A percentile compares a stretch with the other conserved stretches of the same genome.
phyloP scores from a whole-genome alignment of 306 rosid genomes.

The Echinosophora koreensis region DNA sequence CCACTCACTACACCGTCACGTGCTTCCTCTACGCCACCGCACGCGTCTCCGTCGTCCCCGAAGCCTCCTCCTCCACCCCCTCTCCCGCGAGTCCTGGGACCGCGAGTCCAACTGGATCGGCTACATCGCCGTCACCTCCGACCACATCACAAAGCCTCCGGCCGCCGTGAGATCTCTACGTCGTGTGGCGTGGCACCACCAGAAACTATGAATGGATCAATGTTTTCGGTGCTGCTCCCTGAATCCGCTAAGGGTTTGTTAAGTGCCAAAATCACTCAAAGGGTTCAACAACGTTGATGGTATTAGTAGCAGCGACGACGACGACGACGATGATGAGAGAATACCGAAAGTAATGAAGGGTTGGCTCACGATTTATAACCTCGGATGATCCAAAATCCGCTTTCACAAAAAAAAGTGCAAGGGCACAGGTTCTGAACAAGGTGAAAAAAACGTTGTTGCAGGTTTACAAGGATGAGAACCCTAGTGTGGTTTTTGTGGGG shows the following conservation, averaged over 20 bases:
- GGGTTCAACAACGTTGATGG: background rate
- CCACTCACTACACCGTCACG: slow-evolving; percentile 49
- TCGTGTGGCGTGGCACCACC: slow-evolving; percentile 76
- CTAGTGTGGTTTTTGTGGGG: slow-evolving; percentile 60
- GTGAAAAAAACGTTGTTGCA: slow-evolving; percentile 48
- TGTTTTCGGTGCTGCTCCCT: slow-evolving; percentile 52
- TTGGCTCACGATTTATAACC: slow-evolving; percentile 70
- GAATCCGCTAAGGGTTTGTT: slow-evolving; percentile 42
- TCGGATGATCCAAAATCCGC: slow-evolving; percentile 57
- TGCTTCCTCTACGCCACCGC: slow-evolving; percentile 81
- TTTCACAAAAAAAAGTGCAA: slow-evolving; percentile 61
- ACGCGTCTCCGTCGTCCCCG: slow-evolving; percentile 55
- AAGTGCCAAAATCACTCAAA: slow-evolving; percentile 11
- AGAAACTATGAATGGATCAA: slow-evolving; percentile 65
- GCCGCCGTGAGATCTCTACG: slow-evolving; percentile 72
- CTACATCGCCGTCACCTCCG: slow-evolving; percentile 66
- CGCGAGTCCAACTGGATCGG: slow-evolving; percentile 86
- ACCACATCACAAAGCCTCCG: slow-evolving; percentile 39
- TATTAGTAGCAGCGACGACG: slow-evolving; percentile 28
- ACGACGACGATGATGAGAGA: slow-evolving; percentile 12
- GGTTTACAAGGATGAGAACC: slow-evolving; percentile 58
- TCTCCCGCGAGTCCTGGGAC: slow-evolving; percentile 72
- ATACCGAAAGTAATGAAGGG: slow-evolving; percentile 69
- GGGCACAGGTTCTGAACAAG: slow-evolving; percentile 51
- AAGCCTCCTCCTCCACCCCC: slow-evolving; percentile 61